Conservation (phyloP, 73 alveolate species). For the Stentor roeselii region DNA sequence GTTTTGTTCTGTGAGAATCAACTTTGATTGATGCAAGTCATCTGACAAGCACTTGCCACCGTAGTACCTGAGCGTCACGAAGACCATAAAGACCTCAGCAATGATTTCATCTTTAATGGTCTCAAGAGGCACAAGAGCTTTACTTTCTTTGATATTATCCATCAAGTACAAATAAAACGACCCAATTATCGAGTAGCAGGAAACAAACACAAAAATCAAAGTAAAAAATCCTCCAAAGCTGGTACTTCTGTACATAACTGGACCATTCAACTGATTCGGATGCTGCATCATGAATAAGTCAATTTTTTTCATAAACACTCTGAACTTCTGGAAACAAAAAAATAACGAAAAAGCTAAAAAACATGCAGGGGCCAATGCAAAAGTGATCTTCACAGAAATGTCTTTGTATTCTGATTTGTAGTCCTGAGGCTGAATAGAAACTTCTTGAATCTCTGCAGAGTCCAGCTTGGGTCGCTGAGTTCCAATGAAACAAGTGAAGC, state of each 20-base stretch:
- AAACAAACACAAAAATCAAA: background rate
- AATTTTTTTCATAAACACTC: background rate
- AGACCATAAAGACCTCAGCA: background rate
- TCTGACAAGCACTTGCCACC: constrained; percentile 19
- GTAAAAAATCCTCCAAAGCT: background rate
- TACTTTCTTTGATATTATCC: background rate
- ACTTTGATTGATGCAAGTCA: too few relatives aligned
- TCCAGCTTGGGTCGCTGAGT: background rate
- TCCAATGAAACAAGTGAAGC: too few relatives aligned
- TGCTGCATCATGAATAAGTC: background rate
- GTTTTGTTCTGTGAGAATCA: too few relatives aligned
- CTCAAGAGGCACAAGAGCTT: background rate
- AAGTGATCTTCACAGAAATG: background rate
- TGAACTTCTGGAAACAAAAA: background rate
- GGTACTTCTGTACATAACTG: background rate
- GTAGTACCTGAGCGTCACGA: background rate
- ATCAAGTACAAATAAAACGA: background rate
- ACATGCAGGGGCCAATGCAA: too few relatives aligned
- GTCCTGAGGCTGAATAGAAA: background rate
- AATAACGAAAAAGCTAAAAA: background rate
- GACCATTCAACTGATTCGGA: background rate
- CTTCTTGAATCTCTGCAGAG: background rate
- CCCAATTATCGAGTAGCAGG: background rate
- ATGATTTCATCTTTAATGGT: background rate
- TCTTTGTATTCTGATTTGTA: background rate